Percentiles rank a stretch among this genome's conserved stretches.
phyloP scores from a whole-genome alignment of 768 basidiomycete genomes.

The Glaciozyma martinii region DNA sequence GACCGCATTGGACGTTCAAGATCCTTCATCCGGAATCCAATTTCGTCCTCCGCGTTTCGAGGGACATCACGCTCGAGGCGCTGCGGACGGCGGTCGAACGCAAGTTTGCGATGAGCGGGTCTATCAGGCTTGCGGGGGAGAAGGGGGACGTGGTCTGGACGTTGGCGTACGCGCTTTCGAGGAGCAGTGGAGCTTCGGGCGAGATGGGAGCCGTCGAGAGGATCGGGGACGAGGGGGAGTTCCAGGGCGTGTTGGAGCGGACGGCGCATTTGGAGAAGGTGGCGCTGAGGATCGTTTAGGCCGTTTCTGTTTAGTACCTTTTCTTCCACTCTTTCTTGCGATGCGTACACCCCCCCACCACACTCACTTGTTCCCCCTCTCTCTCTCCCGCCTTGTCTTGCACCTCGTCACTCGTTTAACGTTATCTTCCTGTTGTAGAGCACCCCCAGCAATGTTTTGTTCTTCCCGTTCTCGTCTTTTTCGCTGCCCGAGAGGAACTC shows the following conservation, averaged over 20 bases:
- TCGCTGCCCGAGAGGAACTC: too few relatives aligned
- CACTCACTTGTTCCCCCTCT: too few relatives aligned
- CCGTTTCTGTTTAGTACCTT: too few relatives aligned
- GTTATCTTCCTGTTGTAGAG: too few relatives aligned
- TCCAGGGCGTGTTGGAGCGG: constrained; percentile 2
- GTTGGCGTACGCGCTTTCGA: background rate
- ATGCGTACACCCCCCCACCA: too few relatives aligned
- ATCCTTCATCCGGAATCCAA: constrained; percentile 13
- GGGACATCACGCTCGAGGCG: constrained; percentile 1
- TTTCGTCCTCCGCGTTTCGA: constrained; percentile 16
- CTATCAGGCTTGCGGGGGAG: background rate
- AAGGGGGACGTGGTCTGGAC: constrained; percentile 9
- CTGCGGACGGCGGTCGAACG: constrained; percentile 1
- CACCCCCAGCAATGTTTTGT: too few relatives aligned
- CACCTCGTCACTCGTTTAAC: too few relatives aligned
- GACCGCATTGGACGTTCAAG: constrained; percentile 13
- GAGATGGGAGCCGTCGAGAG: background rate
- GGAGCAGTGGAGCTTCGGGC: background rate
- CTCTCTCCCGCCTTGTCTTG: too few relatives aligned
- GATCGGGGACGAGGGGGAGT: constrained; percentile 11
- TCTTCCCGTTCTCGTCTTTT: too few relatives aligned
- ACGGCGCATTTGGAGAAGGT: background rate
- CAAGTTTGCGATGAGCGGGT: constrained; percentile 17
- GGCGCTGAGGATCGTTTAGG: background rate
- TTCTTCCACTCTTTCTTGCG: too few relatives aligned